phyloP scores from a whole-genome alignment of 139 green algal species.

The Micromonas commoda region DNA sequence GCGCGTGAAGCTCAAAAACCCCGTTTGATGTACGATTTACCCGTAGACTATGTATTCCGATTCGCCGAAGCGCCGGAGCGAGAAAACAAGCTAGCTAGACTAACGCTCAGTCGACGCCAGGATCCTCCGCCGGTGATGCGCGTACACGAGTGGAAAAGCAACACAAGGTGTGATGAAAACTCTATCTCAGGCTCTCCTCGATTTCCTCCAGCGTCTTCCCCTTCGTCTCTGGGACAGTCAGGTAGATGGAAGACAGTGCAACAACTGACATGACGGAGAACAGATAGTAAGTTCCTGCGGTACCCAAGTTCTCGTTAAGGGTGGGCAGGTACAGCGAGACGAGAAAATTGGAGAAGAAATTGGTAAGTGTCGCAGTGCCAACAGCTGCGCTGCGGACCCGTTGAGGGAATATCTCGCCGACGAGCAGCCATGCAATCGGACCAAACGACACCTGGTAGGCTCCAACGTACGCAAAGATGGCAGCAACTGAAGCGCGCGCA shows the following conservation, averaged over 20 bases:
- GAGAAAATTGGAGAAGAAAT: conserved; percentile 82
- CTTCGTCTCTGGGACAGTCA: conserved; percentile 82
- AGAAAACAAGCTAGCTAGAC: too few species aligned
- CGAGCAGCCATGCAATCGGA: conserved; percentile 82
- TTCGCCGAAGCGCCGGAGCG: too few species aligned
- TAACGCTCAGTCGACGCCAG: too few species aligned
- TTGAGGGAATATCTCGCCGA: conserved; percentile 83
- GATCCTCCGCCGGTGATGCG: too few species aligned
- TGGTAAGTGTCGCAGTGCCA: conserved; percentile 75
- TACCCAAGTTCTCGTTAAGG: conserved; percentile 54
- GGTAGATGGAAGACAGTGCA: conserved; percentile 59
- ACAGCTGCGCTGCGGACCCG: conserved; percentile 63
- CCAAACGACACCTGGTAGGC: conserved; percentile 85
- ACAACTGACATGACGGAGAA: conserved; percentile 67
- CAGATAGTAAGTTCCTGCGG: conserved; percentile 55
- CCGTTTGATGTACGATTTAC: too few species aligned
- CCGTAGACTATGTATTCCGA: too few species aligned
- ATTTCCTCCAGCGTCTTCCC: conserved; percentile 90
- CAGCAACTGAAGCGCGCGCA: conserved; percentile 40
- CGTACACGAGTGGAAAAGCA: too few species aligned
- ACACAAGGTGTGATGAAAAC: too few species aligned
- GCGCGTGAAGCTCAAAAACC: too few species aligned
- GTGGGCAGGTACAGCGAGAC: conserved; percentile 50
- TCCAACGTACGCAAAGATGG: conserved; percentile 84
- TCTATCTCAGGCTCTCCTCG: conserved; percentile 53